These are phyloP conservation scores for Sabuloglossum arenarium DNA, from an alignment of 495 filamentous ascomycete species.

Conservation along the genomic window DNA sequence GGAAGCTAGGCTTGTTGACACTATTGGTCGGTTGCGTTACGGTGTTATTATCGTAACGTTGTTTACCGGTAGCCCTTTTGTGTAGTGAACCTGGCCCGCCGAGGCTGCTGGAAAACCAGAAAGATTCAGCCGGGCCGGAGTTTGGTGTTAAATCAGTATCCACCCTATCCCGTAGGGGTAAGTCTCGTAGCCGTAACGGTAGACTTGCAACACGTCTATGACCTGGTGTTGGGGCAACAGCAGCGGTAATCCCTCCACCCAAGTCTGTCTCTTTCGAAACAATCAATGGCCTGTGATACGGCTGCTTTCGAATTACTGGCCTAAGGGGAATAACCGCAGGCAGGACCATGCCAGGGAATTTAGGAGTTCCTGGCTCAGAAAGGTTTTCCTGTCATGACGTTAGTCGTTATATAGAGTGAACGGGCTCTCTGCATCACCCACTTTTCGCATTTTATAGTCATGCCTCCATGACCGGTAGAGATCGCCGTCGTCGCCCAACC, in stretches of 20 bases:
- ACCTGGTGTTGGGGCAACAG: not conserved
- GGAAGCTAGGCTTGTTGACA: not conserved
- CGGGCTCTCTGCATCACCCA: not conserved
- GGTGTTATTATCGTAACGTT: not conserved
- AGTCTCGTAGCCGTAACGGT: not conserved
- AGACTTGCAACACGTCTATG: not conserved
- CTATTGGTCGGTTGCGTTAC: not conserved
- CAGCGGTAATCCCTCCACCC: not conserved
- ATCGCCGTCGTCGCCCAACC: constrained; percentile 6
- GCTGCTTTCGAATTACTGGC: not conserved
- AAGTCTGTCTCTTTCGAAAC: not conserved
- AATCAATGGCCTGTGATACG: not conserved
- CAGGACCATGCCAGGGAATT: constrained; percentile 1
- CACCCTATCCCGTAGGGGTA: not conserved
- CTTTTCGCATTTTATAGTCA: constrained; percentile 4
- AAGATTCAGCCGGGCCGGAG: not conserved
- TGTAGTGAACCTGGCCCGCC: not conserved
- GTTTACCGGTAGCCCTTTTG: not conserved
- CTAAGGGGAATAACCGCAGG: not conserved
- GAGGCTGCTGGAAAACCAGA: not conserved
- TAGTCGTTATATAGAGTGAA: not conserved
- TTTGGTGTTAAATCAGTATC: not conserved
- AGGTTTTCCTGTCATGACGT: not conserved
- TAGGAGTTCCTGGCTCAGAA: constrained; percentile 2
- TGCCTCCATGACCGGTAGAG: constrained; percentile 5